Conservation (phyloP, 495 filamentous ascomycete genomes). For the Podospora conica region DNA sequence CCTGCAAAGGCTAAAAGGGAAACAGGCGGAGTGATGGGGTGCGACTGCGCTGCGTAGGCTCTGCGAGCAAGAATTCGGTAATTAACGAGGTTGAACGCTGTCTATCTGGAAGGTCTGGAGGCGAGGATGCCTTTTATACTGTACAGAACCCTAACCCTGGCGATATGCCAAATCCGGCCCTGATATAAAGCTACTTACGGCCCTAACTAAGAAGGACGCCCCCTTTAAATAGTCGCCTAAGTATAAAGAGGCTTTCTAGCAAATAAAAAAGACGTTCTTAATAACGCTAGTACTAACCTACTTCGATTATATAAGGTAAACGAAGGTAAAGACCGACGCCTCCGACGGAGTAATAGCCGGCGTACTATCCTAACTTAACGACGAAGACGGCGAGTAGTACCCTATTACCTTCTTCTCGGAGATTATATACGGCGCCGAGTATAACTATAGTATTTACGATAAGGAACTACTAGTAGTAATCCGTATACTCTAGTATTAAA, state of each 20-base stretch:
- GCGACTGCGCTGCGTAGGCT: no score
- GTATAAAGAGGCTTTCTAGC: neutral
- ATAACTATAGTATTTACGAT: slow-evolving; percentile 22
- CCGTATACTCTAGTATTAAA: no score
- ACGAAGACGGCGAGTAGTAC: neutral
- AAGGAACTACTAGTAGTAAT: slow-evolving; percentile 15
- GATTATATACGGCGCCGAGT: slow-evolving; percentile 1
- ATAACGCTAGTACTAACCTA: neutral
- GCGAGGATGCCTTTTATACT: no score
- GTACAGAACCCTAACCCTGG: no score
- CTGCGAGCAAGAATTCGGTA: no score
- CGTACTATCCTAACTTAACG: neutral
- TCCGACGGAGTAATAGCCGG: neutral
- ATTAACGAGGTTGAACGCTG: no score
- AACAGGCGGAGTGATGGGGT: no score
- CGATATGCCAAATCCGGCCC: slow-evolving; percentile 1
- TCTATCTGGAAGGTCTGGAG: no score
- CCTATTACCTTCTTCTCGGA: slow-evolving; percentile 11
- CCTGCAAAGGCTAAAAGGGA: no score
- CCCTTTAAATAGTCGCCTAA: neutral
- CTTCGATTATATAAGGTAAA: neutral
- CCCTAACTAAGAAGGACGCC: no score
- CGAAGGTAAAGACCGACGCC: no score
- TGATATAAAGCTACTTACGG: neutral
- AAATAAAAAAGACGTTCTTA: neutral